Evolutionary conservation across 163 green algal species (phyloP), one percentile per base, ranked within the genome.

Genomic region (Smithsoniella earleae): DNA sequence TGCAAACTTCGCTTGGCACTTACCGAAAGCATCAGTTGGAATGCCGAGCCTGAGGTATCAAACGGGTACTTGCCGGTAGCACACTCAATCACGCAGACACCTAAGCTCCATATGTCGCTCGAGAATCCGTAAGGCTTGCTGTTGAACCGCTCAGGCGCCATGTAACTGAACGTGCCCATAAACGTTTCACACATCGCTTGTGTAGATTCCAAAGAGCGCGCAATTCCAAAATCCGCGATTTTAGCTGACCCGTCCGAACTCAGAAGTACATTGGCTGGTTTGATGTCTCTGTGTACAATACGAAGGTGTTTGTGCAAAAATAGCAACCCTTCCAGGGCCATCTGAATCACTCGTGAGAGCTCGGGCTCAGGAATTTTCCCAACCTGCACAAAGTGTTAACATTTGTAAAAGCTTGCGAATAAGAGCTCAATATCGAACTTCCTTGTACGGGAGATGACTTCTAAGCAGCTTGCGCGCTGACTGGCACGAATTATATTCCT

Each of bases 211-310:
- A 77, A 2, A n/a, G 64, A 62, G 33, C 25, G 64, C 2, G 36
- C 87, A 79, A 98, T 97, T 46, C 92, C 92, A 89, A 98, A 98
- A 82, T 98, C 92, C 5, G 90, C 87, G 36, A 98, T 89, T 79
- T 96, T 96, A 55, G 86, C 79, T 37, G 89, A 80, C 2, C 93
- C 92, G 3, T 79, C 58, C 1, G 89, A 76, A 63, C 80, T 85
- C 37, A 98, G 77, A 16, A 98, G 83, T 25, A 98, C 90, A 81
- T 97, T 97, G 46, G 85, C 89, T 2, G 92, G 87, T 86, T 98
- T 94, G 77, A 98, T 95, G 84, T 98, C 92, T 6, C 92, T 78
- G 78, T 98, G 92, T 44, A 98, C 86, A 80, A 85, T 90, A 77
- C 89, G 88, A 34, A 80, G 82, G 27, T 80, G 63, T n/a, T 74